Conservation (phyloP, 2,329 filamentous ascomycete genomes). For the Fusarium sp. region DNA sequence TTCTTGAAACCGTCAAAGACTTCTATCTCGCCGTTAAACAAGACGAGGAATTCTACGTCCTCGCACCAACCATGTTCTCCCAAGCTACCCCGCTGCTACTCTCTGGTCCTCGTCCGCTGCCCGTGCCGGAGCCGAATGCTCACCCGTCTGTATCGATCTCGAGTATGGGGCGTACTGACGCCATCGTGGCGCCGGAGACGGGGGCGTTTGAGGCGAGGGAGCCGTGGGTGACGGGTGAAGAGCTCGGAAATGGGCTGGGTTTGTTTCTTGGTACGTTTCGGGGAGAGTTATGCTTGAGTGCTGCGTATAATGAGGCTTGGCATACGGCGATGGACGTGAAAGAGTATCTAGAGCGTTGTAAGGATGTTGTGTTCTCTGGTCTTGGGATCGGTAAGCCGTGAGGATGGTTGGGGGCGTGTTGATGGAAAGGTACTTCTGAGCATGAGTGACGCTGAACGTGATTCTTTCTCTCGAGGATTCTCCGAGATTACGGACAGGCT, state of each 20-base stretch:
- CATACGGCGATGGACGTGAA: slow-evolving; percentile 41
- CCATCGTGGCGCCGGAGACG: slow-evolving; percentile 42
- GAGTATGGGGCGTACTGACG: slow-evolving; percentile 49
- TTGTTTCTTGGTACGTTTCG: slow-evolving; percentile 54
- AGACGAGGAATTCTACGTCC: slow-evolving; percentile 43
- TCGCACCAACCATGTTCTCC: slow-evolving; percentile 40
- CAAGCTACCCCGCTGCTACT: slow-evolving; percentile 22
- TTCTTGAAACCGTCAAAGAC: slow-evolving; percentile 38
- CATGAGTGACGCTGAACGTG: too few relatives aligned
- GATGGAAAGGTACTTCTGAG: too few relatives aligned
- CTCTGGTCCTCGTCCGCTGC: neutral
- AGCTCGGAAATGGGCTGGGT: slow-evolving; percentile 50
- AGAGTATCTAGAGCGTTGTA: slow-evolving; percentile 37
- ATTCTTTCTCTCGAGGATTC: too few relatives aligned
- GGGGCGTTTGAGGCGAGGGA: slow-evolving; percentile 44
- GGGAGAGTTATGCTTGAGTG: slow-evolving; percentile 49
- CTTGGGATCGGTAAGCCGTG: neutral
- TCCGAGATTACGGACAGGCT: too few relatives aligned
- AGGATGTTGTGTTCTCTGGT: neutral
- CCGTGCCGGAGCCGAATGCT: slow-evolving; percentile 41
- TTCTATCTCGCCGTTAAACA: slow-evolving; percentile 45
- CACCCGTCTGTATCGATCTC: slow-evolving; percentile 45
- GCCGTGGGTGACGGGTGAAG: slow-evolving; percentile 58
- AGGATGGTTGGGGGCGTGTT: too few relatives aligned
- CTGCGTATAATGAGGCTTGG: slow-evolving; percentile 56